Percentiles rank a stretch among this genome's conserved stretches.
These are phyloP conservation scores for Arabidopsis lyrata DNA, from an alignment of 441 rosid genomes.

Conservation along the genomic window DNA sequence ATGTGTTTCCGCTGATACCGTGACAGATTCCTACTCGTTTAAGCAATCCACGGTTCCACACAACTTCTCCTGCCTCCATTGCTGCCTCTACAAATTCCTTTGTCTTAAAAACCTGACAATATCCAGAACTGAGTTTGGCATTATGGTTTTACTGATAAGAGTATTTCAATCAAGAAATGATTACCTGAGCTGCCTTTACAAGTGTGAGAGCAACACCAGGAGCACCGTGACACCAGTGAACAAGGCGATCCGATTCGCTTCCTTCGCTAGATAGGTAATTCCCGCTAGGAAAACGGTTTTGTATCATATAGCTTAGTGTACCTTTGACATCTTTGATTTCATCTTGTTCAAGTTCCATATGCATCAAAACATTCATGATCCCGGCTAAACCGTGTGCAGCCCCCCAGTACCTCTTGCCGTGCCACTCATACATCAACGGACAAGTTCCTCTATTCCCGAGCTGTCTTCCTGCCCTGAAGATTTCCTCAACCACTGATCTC, in stretches of 20 bases:
- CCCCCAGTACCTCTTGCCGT: constrained; percentile 72
- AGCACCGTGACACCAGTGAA: constrained; percentile 83
- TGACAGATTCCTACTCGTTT: constrained; percentile 73
- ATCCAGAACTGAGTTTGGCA: constrained; percentile 18
- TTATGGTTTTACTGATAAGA: background rate
- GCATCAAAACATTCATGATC: constrained; percentile 65
- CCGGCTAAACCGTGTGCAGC: constrained; percentile 78
- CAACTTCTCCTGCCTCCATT: constrained; percentile 57
- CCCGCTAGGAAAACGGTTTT: constrained; percentile 57
- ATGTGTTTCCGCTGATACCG: constrained; percentile 66
- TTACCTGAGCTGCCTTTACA: constrained; percentile 64
- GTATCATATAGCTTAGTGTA: constrained; percentile 58
- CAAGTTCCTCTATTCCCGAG: constrained; percentile 50
- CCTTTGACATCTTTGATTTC: constrained; percentile 60
- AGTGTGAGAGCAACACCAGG: constrained; percentile 65
- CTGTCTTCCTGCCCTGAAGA: constrained; percentile 55
- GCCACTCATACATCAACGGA: constrained; percentile 70
- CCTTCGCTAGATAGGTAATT: constrained; percentile 64
- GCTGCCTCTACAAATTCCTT: constrained; percentile 60
- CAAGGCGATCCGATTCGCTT: constrained; percentile 52
- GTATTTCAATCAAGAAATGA: background rate
- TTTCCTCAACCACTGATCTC: constrained; percentile 57
- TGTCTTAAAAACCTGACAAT: constrained; percentile 50
- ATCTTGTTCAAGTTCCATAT: constrained; percentile 59
- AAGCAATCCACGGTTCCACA: constrained; percentile 65